A percentile compares a stretch with the other conserved stretches of the same genome.
Conservation (phyloP, 495 filamentous ascomycete genomes). For the Tuber umbilicatum region DNA sequence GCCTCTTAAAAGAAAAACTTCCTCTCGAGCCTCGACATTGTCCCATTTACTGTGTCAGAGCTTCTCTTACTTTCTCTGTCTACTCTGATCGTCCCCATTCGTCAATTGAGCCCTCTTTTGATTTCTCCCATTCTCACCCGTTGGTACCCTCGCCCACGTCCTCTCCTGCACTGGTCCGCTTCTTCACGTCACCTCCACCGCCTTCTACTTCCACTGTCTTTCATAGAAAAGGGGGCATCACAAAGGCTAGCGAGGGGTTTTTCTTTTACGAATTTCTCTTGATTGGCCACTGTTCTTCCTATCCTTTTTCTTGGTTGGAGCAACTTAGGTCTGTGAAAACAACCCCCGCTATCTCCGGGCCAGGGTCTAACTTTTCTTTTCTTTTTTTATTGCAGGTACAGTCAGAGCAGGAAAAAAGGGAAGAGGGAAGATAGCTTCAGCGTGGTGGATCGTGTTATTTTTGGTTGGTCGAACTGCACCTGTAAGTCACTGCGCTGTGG, state of each 20-base stretch:
- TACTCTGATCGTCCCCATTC: not conserved
- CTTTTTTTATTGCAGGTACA: not conserved
- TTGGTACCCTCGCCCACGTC: not conserved
- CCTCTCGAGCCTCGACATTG: not conserved
- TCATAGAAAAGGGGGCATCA: slow-evolving; percentile 3
- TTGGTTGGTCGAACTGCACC: slow-evolving; percentile 21
- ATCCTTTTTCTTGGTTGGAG: not conserved
- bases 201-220: not conserved
- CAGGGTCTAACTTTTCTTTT: not conserved
- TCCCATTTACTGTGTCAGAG: not conserved
- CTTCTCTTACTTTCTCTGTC: not conserved
- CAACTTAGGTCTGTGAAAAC: not conserved
- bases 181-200: not conserved
- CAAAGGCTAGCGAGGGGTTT: not conserved
- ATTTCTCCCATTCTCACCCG: not conserved
- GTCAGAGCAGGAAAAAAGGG: not conserved
- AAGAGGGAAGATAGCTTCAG: not conserved
- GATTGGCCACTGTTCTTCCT: not conserved
- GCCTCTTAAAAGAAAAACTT: not conserved
- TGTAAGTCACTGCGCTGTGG: slow-evolving; percentile 20
- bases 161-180: not conserved
- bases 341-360: not conserved
- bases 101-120: not conserved
- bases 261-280: not conserved
- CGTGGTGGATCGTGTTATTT: slow-evolving; percentile 30